Evolutionary conservation across 2,329 filamentous ascomycete genomes (phyloP), one percentile per base, ranked within the genome.

Genomic region (Cordyceps tenuipes): DNA sequence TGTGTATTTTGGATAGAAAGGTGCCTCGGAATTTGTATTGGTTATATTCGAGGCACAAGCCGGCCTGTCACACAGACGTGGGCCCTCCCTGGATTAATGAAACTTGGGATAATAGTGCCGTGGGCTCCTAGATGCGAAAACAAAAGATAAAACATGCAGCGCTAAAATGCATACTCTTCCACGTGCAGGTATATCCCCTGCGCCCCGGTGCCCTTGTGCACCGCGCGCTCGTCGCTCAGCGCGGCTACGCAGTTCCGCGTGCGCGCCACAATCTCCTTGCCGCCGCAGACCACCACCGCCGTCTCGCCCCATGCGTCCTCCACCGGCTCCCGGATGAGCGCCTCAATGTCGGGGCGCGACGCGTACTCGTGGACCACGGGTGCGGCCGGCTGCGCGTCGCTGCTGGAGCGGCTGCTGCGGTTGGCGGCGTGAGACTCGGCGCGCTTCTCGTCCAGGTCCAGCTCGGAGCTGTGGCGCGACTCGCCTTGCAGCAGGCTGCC

Each of bases 151-250:
- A 23, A 23, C 12, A 36, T 36, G 12, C 34, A 36, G 3, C 53
- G 19, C 31, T 66, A 82, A 63, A 82, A 82, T 26, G 76, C 76
- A 68, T 85, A 86, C 67, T 86, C 82, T 63, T 86, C 83, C 0
- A 81, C 82, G 67, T 83, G 78, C 59, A 86, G 66, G 66, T 80
- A 78, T 46, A 86, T 85, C 0, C 83, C 83, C 67, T 86, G 83
- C 0, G 83, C 83, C 1, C 82, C 83, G 0, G 82, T 85, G 5
- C 83, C 83, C 68, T 86, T 86, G 66, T 86, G 83, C 23, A 86
- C 83, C 0, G 80, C 83, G 46, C 83, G 72, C 70, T 86, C 83
- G 65, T 86, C 82, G 57, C 81, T 83, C 62, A 86, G 63, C 34
- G 70, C 72, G 2, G 79, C 78, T 3, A 86, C 82, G 60, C 75